Base-by-base conservation (phyloP, 495 filamentous ascomycete species). In the Hypoxylon perforatum region DNA sequence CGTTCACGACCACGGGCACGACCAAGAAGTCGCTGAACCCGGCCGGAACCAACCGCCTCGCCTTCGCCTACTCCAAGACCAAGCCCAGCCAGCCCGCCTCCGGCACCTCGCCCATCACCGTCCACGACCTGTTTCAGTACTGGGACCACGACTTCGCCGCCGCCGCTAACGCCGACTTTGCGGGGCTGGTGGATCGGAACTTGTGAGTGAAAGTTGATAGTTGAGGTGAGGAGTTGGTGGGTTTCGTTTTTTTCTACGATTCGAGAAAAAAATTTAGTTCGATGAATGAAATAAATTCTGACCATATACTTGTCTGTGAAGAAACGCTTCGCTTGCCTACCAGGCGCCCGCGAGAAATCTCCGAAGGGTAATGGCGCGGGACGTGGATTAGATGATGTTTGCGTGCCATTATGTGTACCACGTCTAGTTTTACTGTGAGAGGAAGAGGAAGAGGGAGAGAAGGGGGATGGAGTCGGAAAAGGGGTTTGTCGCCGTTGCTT, bases 41-140 rank as follows among this genome's bases (percentile, higher is more conserved):
- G 14, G 56, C 58, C 6, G 80, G 75, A 21, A 63, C 48, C 51
- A 80, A 80, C 69, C 73, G 78, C 14, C 70, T 83, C 15, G 80
- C 80, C 17, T 80, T 81, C 61, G 80, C 80, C 36, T 80, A 78
- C 60, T 70, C 74, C 35, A 65, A 68, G 25, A 62, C 23, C 46
- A 71, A 63, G 52, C 78, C 79, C 9, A 57, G 46, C 39, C 74
- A 68, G 61, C 63, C 67, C 28, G 47, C 66, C n/a, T 77, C 74
- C 57, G 69, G 48, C 48, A 73, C 68, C 30, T 78, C 70, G 14
- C 56, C 55, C 28, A 68, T 83, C 33, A 53, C 41, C 30, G 73
- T 77, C 23, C 80, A 83, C 59, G 76, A 80, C 14, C 75, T 77
- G 1, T 71, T 73, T 59, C 69, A 36, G n/a, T 80, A 81, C 71